Base-by-base conservation (phyloP, 2,329 filamentous ascomycete genomes). In the Scedosporium apiospermum region DNA sequence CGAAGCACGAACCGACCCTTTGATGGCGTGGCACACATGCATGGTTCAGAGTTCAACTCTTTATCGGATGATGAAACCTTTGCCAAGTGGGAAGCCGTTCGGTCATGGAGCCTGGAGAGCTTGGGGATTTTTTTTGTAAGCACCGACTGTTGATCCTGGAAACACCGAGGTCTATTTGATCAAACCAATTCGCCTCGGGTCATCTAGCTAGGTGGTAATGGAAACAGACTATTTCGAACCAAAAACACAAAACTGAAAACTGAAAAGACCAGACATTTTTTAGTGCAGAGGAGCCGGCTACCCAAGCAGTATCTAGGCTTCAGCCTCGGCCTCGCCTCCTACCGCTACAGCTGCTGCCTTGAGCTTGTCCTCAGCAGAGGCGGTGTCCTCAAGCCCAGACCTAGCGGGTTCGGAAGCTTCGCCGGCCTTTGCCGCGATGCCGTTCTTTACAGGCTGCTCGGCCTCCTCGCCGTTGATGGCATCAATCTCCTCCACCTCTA, bases 401-500 rank as follows among this genome's bases (percentile, higher is more conserved):
- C 68, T 16, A 18, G 27, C 27, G 5, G 57, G 57, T 4, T 21
- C 57, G 6, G 16, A 38, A n/a, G 30, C 57, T 23, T 58, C 38
- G 14, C 57, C 38, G 12, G 27, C 30, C 57, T 58, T 58, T 6
- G 12, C 38, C 14, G 27, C 18, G 14, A 58, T 16, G 30, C 57
- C 58, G 18, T 49, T 60, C 34, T 60, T 21, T 6, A 44, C 41
- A 38, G 51, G 51, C 6, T 38, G 6, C 10, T n/a, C 44, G 53
- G 26, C 61, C n/a, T 73, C 64, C 16, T 62, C 65, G 34, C 64
- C 66, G 4, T 67, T 67, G 6, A 67, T 67, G 3, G 65, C 68
- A 5, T 71, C 72, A 0, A 65, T 69, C 2, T 69, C 71, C 21
- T 65, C 70, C 0, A 69, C 71, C 1, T 67, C 68, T 3, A 65